Evolutionary conservation across 108 stramenopile genomes (phyloP).

Genomic region (Phaeodactylum tricornutum): DNA sequence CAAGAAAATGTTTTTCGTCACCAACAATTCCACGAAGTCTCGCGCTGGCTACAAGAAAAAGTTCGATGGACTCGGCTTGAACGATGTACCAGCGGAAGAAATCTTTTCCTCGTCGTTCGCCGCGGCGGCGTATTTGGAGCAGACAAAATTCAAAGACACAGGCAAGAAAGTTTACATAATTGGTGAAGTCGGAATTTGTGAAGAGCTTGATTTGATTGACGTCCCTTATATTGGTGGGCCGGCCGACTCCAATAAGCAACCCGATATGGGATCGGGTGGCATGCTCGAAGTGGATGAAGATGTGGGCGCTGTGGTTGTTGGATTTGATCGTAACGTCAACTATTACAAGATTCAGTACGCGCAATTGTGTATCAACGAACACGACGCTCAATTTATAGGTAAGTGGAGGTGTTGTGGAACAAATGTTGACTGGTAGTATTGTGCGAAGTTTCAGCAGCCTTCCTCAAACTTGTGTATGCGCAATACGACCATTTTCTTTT

Average conservation of each 20-base stretch:
- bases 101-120: constrained; percentile 93
- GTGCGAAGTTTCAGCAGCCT: no score
- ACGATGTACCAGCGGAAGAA: constrained; percentile 80
- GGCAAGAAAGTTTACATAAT: constrained; percentile 97
- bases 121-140: constrained; percentile 95
- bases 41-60: constrained; percentile 90
- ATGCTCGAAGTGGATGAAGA: constrained; percentile 79
- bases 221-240: constrained; percentile 94
- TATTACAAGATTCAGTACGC: constrained; percentile 99
- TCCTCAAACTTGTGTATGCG: no score
- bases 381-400: constrained; percentile 92
- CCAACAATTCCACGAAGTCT: constrained; percentile 96
- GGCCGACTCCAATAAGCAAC: constrained; percentile 67
- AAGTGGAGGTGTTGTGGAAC: no score
- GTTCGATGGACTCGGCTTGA: constrained; percentile 84
- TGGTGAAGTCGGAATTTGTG: constrained; percentile 92
- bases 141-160: constrained; percentile 88
- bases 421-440: no score
- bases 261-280: constrained; percentile 87
- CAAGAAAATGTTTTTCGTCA: constrained; percentile 96
- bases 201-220: constrained; percentile 92
- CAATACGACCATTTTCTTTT: no score
- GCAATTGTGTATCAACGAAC: constrained; percentile 94
- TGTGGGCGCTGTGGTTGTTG: constrained; percentile 70
- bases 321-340: constrained; percentile 92